Conservation (phyloP, 768 basidiomycete species). For the Lactarius sp. region DNA sequence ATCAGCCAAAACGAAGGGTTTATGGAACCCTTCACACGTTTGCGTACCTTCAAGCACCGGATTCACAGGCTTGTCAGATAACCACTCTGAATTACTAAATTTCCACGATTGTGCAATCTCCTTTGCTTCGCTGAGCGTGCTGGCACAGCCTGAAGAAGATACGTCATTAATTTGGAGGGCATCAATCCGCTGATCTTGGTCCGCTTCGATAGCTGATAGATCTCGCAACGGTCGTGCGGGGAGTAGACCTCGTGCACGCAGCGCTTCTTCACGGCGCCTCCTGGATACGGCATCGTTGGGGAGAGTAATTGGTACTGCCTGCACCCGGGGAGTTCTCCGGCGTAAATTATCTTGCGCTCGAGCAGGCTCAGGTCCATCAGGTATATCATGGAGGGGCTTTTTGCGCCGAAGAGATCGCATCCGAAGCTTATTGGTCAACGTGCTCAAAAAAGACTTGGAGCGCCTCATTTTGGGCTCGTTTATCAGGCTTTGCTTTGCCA, state of each 20-base stretch:
- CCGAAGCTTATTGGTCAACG: constrained; percentile 15
- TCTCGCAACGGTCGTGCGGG: background rate
- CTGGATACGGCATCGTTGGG: constrained; percentile 12
- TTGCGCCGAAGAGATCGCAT: background rate
- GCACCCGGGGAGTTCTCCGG: background rate
- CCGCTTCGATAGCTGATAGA: constrained; percentile 24
- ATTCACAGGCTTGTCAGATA: background rate
- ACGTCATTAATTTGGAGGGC: background rate
- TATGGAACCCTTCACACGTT: no score
- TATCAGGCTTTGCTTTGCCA: background rate
- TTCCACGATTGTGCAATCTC: constrained; percentile 22
- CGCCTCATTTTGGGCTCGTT: background rate
- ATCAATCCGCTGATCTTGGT: constrained; percentile 16
- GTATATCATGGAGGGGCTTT: background rate
- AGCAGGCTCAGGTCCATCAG: background rate
- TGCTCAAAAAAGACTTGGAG: constrained; percentile 7
- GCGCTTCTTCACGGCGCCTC: constrained; percentile 20
- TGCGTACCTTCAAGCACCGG: constrained; percentile 8
- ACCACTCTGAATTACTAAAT: background rate
- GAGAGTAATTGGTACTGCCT: constrained; percentile 14
- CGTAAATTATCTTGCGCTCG: background rate
- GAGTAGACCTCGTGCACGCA: constrained; percentile 23
- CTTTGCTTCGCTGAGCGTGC: constrained; percentile 10
- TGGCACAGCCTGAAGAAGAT: background rate
- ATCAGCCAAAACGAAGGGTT: background rate